Evolutionary conservation across 108 stramenopile species (phyloP), one percentile per base, ranked within the genome.

Genomic region (Ochromonas danica): DNA sequence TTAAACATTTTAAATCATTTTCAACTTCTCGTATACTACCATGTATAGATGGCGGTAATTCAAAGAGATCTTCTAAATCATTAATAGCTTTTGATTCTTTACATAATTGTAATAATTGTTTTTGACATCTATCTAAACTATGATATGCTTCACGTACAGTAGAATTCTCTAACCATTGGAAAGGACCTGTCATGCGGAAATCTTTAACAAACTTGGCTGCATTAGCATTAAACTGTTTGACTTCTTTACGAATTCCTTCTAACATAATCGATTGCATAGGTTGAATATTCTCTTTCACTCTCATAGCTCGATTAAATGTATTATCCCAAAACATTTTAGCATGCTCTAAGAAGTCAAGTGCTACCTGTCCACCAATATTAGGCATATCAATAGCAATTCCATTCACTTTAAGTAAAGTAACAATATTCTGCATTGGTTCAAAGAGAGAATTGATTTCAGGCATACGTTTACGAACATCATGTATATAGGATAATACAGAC

Each of bases 261-360:
- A 80, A 77, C 85, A 83, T 81, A 40, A 42, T 57, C 45, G 63
- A 83, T 75, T 86, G 85, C 1, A 77, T 33, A 17, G 85, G 85
- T 42, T 86, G 85, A 61, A 86, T 86, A 33, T 38, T 28, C 81
- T 86, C 85, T 62, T 83, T 83, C 39, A 83, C 85, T 17, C 74
- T 40, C 60, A 86, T 83, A 27, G 85, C 79, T 39, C 71, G 82
- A 77, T 86, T 86, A 51, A 86, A 81, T 33, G 67, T 61, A 51
- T 75, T 81, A 42, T 86, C 85, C 85, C 85, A 86, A 1, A 61
- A 22, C 43, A 81, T 39, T 0, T 82, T 82, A 1, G 83, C 82
- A 39, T 63, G 77, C 71, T 86, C 85, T 3, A 86, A 57, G 43
- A 80, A 86, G 62, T 83, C 85, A 10, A 83, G 39, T 1, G 82